phyloP scores from a whole-genome alignment of 148 eudicot genomes.

The Chenopodium album region DNA sequence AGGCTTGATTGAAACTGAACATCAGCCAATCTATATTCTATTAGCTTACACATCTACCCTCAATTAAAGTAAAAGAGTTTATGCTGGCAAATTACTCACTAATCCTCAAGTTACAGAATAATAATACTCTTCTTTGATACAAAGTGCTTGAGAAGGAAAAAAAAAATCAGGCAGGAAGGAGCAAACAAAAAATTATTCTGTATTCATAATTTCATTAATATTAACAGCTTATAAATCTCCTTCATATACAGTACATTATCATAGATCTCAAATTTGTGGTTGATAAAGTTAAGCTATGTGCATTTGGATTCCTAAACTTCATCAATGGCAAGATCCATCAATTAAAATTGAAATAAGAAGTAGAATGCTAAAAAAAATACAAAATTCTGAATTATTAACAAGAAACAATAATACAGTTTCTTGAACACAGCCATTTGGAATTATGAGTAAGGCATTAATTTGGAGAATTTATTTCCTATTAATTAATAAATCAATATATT shows the following conservation, averaged over 20 bases:
- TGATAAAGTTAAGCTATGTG: background rate
- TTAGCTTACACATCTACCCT: background rate
- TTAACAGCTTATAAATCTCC: background rate
- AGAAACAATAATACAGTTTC: background rate
- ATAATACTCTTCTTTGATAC: background rate
- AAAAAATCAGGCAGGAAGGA: background rate
- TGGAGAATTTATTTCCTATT: background rate
- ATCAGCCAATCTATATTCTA: background rate
- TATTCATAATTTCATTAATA: background rate
- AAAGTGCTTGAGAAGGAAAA: background rate
- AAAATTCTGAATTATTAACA: background rate
- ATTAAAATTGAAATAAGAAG: background rate
- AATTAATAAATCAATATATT: background rate
- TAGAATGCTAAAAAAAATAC: background rate
- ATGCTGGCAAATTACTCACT: background rate
- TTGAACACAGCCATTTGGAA: background rate
- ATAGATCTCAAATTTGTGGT: background rate
- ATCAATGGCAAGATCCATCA: background rate
- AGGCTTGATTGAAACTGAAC: background rate
- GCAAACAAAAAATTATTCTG: background rate
- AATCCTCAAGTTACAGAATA: background rate
- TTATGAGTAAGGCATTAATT: background rate
- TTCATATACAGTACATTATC: background rate
- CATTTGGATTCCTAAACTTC: background rate
- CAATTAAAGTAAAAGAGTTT: background rate